These are phyloP conservation scores for Phaseolus lunatus DNA, from an alignment of 306 rosid species.

Conservation along the genomic window DNA sequence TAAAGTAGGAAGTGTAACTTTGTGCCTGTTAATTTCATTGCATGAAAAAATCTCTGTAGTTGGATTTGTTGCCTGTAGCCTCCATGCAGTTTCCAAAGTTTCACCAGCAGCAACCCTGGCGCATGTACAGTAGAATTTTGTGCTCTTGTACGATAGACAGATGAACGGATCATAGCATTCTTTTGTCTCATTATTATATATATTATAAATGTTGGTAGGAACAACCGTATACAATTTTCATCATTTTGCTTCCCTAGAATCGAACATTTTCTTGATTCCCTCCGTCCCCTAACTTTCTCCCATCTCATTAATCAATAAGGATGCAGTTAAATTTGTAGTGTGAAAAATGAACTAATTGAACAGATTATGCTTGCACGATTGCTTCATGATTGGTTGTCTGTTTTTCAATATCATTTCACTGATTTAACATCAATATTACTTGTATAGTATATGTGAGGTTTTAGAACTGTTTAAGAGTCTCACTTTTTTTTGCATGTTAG, in stretches of 20 bases:
- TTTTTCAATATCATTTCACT: no score
- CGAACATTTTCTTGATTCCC: neutral
- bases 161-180: conserved; percentile 39
- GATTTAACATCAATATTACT: no score
- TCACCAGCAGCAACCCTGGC: conserved; percentile 41
- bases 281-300: neutral
- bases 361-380: no score
- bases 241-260: conserved; percentile 1
- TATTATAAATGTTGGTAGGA: conserved; percentile 42
- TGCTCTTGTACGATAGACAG: conserved; percentile 52
- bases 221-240: conserved; percentile 6
- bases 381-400: no score
- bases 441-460: no score
- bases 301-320: neutral
- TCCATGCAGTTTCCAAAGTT: conserved; percentile 45
- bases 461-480: no score
- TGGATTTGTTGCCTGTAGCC: conserved; percentile 45
- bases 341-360: no score
- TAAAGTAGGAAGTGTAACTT: conserved; percentile 51
- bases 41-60: conserved; percentile 37
- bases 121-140: conserved; percentile 62
- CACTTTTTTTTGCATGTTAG: no score
- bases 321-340: no score
- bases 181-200: conserved; percentile 29
- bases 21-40: conserved; percentile 34